These are phyloP conservation scores for Hypoxylon sp. DNA, from an alignment of 2,329 filamentous ascomycete genomes.

Conservation along the genomic window DNA sequence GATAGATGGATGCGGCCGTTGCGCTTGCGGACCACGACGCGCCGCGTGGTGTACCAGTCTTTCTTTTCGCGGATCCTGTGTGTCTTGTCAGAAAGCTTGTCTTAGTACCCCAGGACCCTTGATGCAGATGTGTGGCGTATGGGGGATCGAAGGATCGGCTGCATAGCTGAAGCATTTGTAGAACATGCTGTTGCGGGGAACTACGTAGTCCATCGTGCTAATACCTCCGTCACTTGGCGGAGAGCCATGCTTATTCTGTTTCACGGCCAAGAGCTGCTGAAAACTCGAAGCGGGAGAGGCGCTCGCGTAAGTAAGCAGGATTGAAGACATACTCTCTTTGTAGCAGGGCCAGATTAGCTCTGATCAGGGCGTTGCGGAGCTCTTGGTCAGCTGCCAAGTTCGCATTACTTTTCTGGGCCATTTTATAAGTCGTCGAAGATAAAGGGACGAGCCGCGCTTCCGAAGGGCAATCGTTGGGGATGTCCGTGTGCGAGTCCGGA, in stretches of 20 bases:
- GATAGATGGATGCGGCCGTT: slow-evolving; percentile 50
- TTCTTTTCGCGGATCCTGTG: slow-evolving; percentile 50
- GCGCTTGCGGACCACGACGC: slow-evolving; percentile 51
- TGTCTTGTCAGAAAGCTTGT: slow-evolving; percentile 19
- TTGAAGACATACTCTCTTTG: slow-evolving; percentile 62
- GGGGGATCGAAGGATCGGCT: slow-evolving; percentile 9
- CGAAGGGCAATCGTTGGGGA: slow-evolving; percentile 43
- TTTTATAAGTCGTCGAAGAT: slow-evolving; percentile 20
- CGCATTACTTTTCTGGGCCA: slow-evolving; percentile 27
- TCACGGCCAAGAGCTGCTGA: not conserved
- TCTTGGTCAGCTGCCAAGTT: slow-evolving; percentile 58
- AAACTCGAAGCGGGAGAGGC: not conserved
- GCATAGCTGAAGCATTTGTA: slow-evolving; percentile 7
- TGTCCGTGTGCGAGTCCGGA: slow-evolving; percentile 40
- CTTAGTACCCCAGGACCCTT: not conserved
- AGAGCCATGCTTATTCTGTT: not conserved
- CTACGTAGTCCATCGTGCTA: not conserved
- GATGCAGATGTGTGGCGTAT: not conserved
- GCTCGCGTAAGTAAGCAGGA: not conserved
- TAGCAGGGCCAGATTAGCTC: slow-evolving; percentile 64
- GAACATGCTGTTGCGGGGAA: slow-evolving; percentile 2
- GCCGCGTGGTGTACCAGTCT: slow-evolving; percentile 51
- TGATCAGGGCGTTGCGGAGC: slow-evolving; percentile 60
- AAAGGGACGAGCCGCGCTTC: slow-evolving; percentile 8
- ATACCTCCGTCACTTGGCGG: slow-evolving; percentile 24